Percentiles rank a stretch among this genome's conserved stretches.
Evolutionary conservation across 768 basidiomycete species (phyloP).

Genomic region (Boletus huronensis): DNA sequence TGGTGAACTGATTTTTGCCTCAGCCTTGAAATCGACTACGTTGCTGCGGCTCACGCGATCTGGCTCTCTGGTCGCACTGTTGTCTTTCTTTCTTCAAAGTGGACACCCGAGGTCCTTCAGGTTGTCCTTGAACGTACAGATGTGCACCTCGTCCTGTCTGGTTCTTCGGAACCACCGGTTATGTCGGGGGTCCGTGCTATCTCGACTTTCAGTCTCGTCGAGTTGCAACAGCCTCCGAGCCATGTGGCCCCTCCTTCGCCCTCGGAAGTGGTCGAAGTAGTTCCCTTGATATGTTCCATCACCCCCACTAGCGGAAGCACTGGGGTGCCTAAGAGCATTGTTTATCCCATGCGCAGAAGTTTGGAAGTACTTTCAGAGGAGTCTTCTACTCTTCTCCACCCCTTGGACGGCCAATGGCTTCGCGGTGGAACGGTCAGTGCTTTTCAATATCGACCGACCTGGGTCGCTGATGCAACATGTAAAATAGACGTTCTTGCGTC

Average conservation of each 20-base stretch:
- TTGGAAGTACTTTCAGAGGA: slow-evolving; percentile 26
- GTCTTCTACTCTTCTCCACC: slow-evolving; percentile 26
- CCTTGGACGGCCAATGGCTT: slow-evolving; percentile 32
- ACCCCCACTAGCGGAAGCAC: slow-evolving; percentile 31
- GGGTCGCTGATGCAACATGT: background rate
- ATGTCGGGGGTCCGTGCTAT: slow-evolving; percentile 11
- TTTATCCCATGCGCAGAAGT: slow-evolving; percentile 29
- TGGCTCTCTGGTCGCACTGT: slow-evolving; percentile 28
- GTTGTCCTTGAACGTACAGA: slow-evolving; percentile 22
- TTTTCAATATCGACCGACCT: background rate
- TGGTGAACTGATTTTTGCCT: background rate
- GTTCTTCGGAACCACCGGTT: slow-evolving; percentile 12
- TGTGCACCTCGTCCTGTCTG: slow-evolving; percentile 23
- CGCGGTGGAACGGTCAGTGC: slow-evolving; percentile 30
- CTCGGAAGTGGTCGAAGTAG: slow-evolving; percentile 15
- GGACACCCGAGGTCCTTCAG: slow-evolving; percentile 27
- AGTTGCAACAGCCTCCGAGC: slow-evolving; percentile 3
- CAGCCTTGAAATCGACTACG: slow-evolving; percentile 30
- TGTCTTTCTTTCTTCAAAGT: slow-evolving; percentile 30
- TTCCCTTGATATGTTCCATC: slow-evolving; percentile 27
- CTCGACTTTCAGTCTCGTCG: slow-evolving; percentile 19
- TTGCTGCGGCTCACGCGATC: slow-evolving; percentile 30
- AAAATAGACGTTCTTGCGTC: slow-evolving; percentile 28
- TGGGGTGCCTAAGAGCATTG: slow-evolving; percentile 32
- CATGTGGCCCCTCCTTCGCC: slow-evolving; percentile 14